phyloP scores from a whole-genome alignment of 2,329 filamentous ascomycete species.

The Stagonosporopsis tanaceti region DNA sequence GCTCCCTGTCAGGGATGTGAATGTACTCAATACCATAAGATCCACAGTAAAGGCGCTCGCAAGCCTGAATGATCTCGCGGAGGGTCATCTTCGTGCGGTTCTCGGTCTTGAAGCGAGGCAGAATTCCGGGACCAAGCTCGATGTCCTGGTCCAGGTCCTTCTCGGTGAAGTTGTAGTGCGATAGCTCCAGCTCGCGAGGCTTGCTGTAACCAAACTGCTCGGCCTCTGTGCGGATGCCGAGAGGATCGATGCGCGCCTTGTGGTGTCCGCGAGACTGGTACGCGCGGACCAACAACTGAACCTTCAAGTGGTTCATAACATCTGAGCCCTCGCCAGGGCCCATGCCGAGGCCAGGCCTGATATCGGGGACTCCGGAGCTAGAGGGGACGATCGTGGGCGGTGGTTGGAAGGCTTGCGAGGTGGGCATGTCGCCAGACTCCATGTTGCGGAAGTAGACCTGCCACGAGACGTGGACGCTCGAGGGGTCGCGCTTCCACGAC shows the following conservation, averaged over 20 bases:
- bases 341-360: slow-evolving; percentile 73
- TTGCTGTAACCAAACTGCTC: slow-evolving; percentile 85
- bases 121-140: slow-evolving; percentile 88
- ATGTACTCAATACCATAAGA: slow-evolving; percentile 99
- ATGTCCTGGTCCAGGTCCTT: slow-evolving; percentile 94
- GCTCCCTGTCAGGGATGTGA: slow-evolving; percentile 95
- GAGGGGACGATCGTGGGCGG: slow-evolving; percentile 90
- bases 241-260: slow-evolving; percentile 96
- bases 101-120: slow-evolving; percentile 91
- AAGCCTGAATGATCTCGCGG: slow-evolving; percentile 89
- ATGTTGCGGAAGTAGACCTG: slow-evolving; percentile 99
- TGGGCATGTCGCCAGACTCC: slow-evolving; percentile 97
- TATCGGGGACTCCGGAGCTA: slow-evolving; percentile 75
- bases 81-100: slow-evolving; percentile 94
- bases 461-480: slow-evolving; percentile 97
- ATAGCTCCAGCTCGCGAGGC: slow-evolving; percentile 90
- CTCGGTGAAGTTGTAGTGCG: slow-evolving; percentile 94
- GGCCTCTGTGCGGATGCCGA: slow-evolving; percentile 88
- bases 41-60: slow-evolving; percentile 95
- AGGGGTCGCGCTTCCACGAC: slow-evolving; percentile 93
- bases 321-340: slow-evolving; percentile 76
- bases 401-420: slow-evolving; percentile 95
- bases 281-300: slow-evolving; percentile 93
- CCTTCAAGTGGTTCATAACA: slow-evolving; percentile 95
- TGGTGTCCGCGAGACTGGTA: slow-evolving; percentile 98